Evolutionary conservation across 2,329 filamentous ascomycete genomes (phyloP).

Genomic region (Ceratocystis colombiana): DNA sequence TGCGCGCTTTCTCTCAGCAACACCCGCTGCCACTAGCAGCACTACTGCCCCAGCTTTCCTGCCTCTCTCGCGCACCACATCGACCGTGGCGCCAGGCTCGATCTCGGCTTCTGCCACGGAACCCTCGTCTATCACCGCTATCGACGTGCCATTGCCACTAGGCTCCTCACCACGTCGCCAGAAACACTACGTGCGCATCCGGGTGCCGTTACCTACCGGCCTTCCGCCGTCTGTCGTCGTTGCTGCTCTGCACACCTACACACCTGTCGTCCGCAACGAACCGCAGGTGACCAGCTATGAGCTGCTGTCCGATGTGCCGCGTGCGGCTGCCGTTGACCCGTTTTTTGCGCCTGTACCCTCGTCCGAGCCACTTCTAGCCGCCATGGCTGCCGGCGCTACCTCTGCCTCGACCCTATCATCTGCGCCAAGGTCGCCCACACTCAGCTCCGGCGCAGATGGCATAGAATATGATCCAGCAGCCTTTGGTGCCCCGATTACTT

Average conservation of each 20-base stretch:
- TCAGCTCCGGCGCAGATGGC: background rate
- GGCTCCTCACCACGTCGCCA: slow-evolving; percentile 25
- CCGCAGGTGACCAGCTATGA: slow-evolving; percentile 34
- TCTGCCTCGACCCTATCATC: background rate
- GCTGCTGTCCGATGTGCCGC: slow-evolving; percentile 32
- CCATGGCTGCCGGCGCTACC: background rate
- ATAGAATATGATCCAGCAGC: slow-evolving; percentile 10
- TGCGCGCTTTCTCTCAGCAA: background rate
- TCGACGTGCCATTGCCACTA: slow-evolving; percentile 26
- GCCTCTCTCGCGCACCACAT: slow-evolving; percentile 13
- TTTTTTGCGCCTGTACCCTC: slow-evolving; percentile 33
- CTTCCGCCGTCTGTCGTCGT: slow-evolving; percentile 35
- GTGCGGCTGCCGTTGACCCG: slow-evolving; percentile 34
- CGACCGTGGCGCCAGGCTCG: slow-evolving; percentile 8
- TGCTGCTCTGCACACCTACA: slow-evolving; percentile 35
- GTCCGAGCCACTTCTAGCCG: slow-evolving; percentile 6
- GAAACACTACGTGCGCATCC: slow-evolving; percentile 32
- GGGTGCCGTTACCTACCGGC: slow-evolving; percentile 36
- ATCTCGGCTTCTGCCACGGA: slow-evolving; percentile 31
- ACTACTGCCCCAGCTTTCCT: slow-evolving; percentile 12
- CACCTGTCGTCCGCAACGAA: slow-evolving; percentile 37
- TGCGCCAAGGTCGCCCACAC: slow-evolving; percentile 31
- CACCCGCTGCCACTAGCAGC: background rate
- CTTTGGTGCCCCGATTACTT: slow-evolving; percentile 30
- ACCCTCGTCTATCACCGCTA: slow-evolving; percentile 23